Percentiles rank a stretch among this genome's conserved stretches.
These are phyloP conservation scores for Ananas comosus DNA, from an alignment of 176 grass and related monocot species.

Conservation along the genomic window DNA sequence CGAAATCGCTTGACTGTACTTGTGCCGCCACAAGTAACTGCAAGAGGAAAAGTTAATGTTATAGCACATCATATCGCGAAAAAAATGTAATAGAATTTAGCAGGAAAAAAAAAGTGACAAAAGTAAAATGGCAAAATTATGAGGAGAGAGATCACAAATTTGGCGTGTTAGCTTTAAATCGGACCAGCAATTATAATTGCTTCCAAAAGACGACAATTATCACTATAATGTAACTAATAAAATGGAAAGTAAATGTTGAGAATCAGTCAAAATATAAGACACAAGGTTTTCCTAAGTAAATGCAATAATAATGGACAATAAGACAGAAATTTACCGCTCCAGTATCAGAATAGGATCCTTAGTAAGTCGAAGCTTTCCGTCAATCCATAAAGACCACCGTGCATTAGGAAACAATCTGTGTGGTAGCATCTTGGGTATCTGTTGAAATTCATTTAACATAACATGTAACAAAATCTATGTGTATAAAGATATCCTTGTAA, in stretches of 20 bases:
- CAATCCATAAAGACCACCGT: constrained; percentile 86
- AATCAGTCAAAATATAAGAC: neutral
- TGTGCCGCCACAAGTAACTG: constrained; percentile 97
- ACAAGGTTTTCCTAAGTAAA: neutral
- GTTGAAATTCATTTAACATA: constrained; percentile 8
- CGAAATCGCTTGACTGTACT: constrained; percentile 73
- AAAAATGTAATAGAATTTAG: neutral
- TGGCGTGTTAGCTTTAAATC: too few species aligned
- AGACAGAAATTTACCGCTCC: constrained; percentile 57
- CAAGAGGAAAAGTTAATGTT: constrained; percentile 1
- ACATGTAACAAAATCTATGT: neutral
- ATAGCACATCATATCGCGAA: neutral
- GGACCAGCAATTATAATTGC: too few species aligned
- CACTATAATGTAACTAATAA: too few species aligned
- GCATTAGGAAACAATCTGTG: constrained; percentile 90
- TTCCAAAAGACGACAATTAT: too few species aligned
- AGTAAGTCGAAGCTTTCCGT: constrained; percentile 94
- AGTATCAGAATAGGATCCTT: constrained; percentile 85
- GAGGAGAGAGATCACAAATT: neutral
- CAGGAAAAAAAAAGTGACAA: neutral
- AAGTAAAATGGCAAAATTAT: neutral
- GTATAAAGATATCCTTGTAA: neutral
- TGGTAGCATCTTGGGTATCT: constrained; percentile 88
- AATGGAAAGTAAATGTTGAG: neutral
- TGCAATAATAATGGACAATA: neutral